Conservation (phyloP, 441 rosid species). For the Jatropha multifida region DNA sequence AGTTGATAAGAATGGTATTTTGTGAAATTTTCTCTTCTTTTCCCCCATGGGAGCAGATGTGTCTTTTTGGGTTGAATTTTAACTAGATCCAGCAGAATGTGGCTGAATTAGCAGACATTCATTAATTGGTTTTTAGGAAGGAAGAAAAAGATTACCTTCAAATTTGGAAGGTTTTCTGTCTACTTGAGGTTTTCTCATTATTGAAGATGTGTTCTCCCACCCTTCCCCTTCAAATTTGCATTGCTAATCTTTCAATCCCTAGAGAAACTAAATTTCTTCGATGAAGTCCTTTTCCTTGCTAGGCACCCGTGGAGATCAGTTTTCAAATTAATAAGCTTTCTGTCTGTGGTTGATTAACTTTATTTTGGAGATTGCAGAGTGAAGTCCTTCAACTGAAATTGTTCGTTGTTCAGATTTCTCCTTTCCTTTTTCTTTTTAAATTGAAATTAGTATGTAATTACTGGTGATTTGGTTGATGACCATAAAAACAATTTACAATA, state of each 20-base stretch:
- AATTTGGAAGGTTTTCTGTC: background rate
- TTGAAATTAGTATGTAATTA: background rate
- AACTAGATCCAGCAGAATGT: background rate
- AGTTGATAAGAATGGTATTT: background rate
- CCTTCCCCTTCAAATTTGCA: background rate
- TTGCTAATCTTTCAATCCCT: background rate
- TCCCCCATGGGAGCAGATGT: background rate
- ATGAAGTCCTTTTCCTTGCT: background rate
- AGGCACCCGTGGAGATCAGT: background rate
- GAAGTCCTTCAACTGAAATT: background rate
- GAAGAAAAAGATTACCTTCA: background rate
- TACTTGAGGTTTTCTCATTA: background rate
- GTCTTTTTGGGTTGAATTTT: background rate
- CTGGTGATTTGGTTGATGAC: background rate
- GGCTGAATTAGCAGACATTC: background rate
- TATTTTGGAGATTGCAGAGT: background rate
- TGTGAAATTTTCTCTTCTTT: background rate
- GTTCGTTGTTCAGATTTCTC: background rate
- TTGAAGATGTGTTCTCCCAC: background rate
- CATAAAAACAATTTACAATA: background rate
- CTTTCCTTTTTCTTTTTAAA: background rate
- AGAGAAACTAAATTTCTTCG: background rate
- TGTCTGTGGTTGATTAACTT: constrained; percentile 1
- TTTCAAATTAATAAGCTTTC: background rate
- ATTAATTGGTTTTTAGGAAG: background rate